These are phyloP conservation scores for Mycocentrospora acerina DNA, from an alignment of 2,329 filamentous ascomycete genomes.

Conservation along the genomic window DNA sequence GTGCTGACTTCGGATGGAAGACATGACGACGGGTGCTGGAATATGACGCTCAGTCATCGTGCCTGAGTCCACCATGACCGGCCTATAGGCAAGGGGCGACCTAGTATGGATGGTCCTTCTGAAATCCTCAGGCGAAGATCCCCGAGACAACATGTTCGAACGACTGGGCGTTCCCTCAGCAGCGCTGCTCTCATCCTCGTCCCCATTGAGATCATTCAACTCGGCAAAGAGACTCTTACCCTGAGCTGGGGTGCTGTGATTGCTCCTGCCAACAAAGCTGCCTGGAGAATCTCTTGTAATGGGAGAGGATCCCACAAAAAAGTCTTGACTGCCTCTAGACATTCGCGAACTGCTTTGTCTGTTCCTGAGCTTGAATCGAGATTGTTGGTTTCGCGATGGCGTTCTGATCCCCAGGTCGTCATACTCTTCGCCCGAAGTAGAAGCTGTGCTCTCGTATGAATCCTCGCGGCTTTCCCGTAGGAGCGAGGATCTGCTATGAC, in stretches of 20 bases:
- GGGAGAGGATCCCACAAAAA: slow-evolving; percentile 60
- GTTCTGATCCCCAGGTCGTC: slow-evolving; percentile 65
- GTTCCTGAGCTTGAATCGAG: slow-evolving; percentile 71
- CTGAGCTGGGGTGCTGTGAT: slow-evolving; percentile 49
- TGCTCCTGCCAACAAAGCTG: slow-evolving; percentile 51
- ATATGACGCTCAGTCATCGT: slow-evolving; percentile 65
- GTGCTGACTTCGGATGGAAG: slow-evolving; percentile 31
- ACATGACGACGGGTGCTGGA: slow-evolving; percentile 35
- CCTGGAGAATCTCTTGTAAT: slow-evolving; percentile 57
- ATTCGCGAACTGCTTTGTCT: slow-evolving; percentile 61
- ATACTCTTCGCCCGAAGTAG: slow-evolving; percentile 77
- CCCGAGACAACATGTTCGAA: slow-evolving; percentile 32
- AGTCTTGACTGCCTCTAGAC: slow-evolving; percentile 59
- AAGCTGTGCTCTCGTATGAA: slow-evolving; percentile 85
- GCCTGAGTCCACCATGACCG: slow-evolving; percentile 60
- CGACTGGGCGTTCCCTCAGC: slow-evolving; percentile 39
- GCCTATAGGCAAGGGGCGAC: slow-evolving; percentile 26
- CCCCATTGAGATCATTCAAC: slow-evolving; percentile 75
- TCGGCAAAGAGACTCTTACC: slow-evolving; percentile 89
- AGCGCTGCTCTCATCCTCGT: slow-evolving; percentile 58
- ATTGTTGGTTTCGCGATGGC: slow-evolving; percentile 62
- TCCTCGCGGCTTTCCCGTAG: slow-evolving; percentile 58
- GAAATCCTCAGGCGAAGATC: slow-evolving; percentile 34
- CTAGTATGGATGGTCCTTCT: slow-evolving; percentile 20
- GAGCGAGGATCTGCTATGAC: slow-evolving; percentile 45